phyloP scores from a whole-genome alignment of 176 grass and related monocot genomes.

The Lolium multiflorum region DNA sequence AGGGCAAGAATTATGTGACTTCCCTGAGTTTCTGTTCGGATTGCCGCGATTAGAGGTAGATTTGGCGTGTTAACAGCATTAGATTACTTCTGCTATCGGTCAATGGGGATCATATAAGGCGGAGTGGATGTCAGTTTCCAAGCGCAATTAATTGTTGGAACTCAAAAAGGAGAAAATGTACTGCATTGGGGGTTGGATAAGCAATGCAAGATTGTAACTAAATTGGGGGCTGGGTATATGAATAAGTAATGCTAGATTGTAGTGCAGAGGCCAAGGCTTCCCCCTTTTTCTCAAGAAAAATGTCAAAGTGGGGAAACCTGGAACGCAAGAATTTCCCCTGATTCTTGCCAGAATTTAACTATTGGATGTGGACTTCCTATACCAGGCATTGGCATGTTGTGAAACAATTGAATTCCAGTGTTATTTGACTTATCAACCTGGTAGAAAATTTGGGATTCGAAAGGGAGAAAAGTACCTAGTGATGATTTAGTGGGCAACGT shows the following conservation, averaged over 20 bases:
- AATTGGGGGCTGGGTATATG: not conserved
- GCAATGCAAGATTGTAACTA: not conserved
- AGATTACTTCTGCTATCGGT: not conserved
- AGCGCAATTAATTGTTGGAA: not conserved
- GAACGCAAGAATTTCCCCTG: not conserved
- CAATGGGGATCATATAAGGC: not conserved
- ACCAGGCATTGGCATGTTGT: not conserved
- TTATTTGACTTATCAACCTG: not conserved
- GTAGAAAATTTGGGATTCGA: not conserved
- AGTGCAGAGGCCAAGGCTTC: not conserved
- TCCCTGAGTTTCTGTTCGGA: not conserved
- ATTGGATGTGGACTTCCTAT: not conserved
- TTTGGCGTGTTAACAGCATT: not conserved
- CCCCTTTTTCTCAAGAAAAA: not conserved
- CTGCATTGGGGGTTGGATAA: not conserved
- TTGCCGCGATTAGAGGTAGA: not conserved
- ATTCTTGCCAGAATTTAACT: not conserved
- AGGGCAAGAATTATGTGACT: not conserved
- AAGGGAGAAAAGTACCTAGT: not conserved
- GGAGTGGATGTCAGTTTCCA: not conserved
- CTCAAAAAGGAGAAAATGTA: not conserved
- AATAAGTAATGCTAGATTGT: not conserved
- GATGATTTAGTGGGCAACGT: not conserved
- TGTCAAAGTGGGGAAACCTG: not conserved
- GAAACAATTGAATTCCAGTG: not conserved